Percentiles rank a stretch among this genome's conserved stretches.
Conservation (phyloP, 805 yeast species). For the Candida boleticola region DNA sequence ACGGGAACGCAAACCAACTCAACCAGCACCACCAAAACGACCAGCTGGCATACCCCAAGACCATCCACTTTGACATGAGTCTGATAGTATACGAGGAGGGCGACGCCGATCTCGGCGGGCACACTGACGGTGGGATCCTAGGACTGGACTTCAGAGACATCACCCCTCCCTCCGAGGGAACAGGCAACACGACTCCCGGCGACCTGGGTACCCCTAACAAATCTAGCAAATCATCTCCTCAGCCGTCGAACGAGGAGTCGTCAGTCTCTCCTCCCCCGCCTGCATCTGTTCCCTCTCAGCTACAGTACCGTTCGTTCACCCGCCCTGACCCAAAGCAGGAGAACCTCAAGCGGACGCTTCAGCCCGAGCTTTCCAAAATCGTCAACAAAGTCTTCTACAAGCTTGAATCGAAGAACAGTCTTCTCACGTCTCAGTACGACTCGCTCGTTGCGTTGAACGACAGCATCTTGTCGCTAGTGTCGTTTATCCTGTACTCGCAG, state of each 20-base stretch:
- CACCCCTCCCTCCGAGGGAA: slow-evolving; percentile 1
- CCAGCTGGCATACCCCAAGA: slow-evolving; percentile 8
- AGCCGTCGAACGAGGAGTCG: background rate
- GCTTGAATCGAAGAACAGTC: slow-evolving; percentile 28
- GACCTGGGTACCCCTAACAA: background rate
- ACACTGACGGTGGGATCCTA: background rate
- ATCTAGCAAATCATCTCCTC: background rate
- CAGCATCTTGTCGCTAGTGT: slow-evolving; percentile 24
- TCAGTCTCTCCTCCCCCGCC: background rate
- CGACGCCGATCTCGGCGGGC: background rate
- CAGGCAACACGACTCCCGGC: background rate
- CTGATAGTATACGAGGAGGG: slow-evolving; percentile 19
- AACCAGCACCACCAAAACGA: background rate
- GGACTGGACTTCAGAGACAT: background rate
- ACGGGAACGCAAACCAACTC: slow-evolving; percentile 9
- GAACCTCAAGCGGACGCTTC: slow-evolving; percentile 12
- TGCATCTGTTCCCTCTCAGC: background rate
- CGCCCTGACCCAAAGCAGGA: slow-evolving; percentile 16
- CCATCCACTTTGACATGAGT: slow-evolving; percentile 37
- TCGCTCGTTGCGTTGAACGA: slow-evolving; percentile 38
- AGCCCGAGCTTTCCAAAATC: slow-evolving; percentile 32
- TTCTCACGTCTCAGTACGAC: slow-evolving; percentile 35
- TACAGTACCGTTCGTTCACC: slow-evolving; percentile 3
- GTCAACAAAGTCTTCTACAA: slow-evolving; percentile 42
- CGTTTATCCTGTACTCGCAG: slow-evolving; percentile 19